Base-by-base conservation (phyloP, 2,329 filamentous ascomycete species). In the Microsporum ferrugineum region DNA sequence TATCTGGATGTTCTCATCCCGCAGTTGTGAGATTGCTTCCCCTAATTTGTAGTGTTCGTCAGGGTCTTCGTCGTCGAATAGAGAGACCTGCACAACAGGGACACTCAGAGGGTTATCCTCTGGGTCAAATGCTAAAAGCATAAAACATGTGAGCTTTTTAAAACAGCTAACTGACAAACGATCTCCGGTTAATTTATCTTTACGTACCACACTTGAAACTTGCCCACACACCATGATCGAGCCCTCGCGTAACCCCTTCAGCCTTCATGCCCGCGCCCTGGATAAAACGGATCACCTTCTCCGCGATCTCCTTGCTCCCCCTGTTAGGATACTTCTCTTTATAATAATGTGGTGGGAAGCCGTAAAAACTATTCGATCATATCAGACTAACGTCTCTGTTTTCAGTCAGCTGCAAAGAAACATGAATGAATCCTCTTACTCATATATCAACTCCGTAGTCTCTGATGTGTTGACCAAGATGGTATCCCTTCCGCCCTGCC, bases 151-250 rank as follows among this genome's bases (percentile, higher is more conserved):
- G 17, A 23, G 17, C 17, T 23, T 23, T 23, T 23, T 23, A 23
- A 23, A 23, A 23, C 17, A 23, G 17, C 17, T 23, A 23, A 1
- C 17, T 23, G 17, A 23, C 17, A 23, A 23, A 23, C 17, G 17
- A 23, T 23, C 17, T 23, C 17, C 17, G 17, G 17, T 23, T 23
- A 23, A 23, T 23, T 17, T 17, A 17, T 17, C 17, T 17, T 43
- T 41, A 72, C 76, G 38, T 71, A 79, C 76, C 75, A 64, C 73
- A 76, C 64, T 80, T 80, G 71, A 90, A 89, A 8, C 83, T 82
- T 0, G 82, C 85, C 79, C 86, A 91, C 29, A 90, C 86, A 23
- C 88, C 88, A 69, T 91, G 88, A 67, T 91, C 88, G 0, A 89
- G 76, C 0, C 87, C 88, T 45, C 87, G 77, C 53, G 82, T 79